A percentile compares a stretch with the other conserved stretches of the same genome.
phyloP scores from a whole-genome alignment of 1,139 yeast species.

The Blastobotrys aristatus region DNA sequence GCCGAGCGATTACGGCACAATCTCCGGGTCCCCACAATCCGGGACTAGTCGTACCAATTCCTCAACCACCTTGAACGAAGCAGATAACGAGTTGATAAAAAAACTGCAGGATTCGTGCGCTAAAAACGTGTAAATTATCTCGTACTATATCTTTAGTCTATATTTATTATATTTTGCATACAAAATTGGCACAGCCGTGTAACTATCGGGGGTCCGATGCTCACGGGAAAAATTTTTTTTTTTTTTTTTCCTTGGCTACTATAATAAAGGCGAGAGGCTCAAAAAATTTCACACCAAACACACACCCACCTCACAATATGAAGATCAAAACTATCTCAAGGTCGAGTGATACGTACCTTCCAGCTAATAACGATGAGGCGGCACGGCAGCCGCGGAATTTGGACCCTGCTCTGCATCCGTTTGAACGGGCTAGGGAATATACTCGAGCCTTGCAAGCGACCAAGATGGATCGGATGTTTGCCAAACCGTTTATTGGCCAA shows the following conservation, averaged over 20 bases:
- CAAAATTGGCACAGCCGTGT: background rate
- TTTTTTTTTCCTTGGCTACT: background rate
- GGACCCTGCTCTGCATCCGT: slow-evolving; percentile 93
- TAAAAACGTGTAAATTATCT: background rate
- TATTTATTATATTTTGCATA: background rate
- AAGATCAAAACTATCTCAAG: slow-evolving; percentile 88
- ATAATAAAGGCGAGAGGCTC: background rate
- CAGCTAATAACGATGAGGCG: slow-evolving; percentile 85
- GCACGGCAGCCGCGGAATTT: slow-evolving; percentile 83
- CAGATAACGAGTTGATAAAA: background rate
- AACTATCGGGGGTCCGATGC: background rate
- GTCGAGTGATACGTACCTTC: slow-evolving; percentile 86
- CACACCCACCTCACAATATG: slow-evolving; percentile 29
- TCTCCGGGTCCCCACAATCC: background rate
- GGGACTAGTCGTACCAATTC: slow-evolving; percentile 1
- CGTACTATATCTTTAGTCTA: background rate
- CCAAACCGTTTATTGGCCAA: slow-evolving; percentile 95
- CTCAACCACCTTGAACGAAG: background rate
- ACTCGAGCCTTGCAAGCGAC: slow-evolving; percentile 94
- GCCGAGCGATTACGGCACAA: background rate
- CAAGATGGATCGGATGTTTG: slow-evolving; percentile 92
- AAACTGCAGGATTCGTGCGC: background rate
- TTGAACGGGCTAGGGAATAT: slow-evolving; percentile 94
- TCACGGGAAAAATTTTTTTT: background rate
- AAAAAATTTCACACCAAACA: background rate